phyloP scores from a whole-genome alignment of 371 early-diverging fungal genomes.

The Apophysomyces elegans region DNA sequence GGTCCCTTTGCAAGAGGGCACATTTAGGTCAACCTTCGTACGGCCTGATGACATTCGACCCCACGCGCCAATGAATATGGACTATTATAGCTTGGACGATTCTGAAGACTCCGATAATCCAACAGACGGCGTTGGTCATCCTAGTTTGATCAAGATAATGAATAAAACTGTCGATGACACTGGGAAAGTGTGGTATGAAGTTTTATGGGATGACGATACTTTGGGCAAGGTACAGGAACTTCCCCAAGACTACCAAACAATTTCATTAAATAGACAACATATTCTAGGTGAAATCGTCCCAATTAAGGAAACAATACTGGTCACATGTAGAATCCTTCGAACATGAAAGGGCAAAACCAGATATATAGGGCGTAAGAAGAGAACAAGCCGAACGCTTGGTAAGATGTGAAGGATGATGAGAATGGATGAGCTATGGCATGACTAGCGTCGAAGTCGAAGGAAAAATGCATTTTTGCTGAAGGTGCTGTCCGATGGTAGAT shows the following conservation, averaged over 20 bases:
- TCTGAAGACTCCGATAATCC: neutral
- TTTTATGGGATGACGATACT: neutral
- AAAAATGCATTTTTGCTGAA: constrained; percentile 91
- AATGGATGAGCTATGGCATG: neutral
- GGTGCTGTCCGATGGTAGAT: constrained; percentile 76
- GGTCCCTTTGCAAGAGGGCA: neutral
- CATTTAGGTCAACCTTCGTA: neutral
- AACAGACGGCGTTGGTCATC: neutral
- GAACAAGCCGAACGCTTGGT: neutral
- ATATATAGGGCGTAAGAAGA: neutral
- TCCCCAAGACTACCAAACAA: neutral
- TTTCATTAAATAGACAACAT: neutral
- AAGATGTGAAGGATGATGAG: too few relatives aligned
- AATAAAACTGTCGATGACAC: neutral
- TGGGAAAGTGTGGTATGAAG: constrained; percentile 1
- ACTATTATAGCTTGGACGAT: neutral
- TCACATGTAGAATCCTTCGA: neutral
- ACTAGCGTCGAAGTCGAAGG: constrained; percentile 74
- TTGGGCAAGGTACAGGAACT: neutral
- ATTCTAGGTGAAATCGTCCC: neutral
- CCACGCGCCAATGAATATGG: neutral
- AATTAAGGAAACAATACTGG: neutral
- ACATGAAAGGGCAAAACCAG: constrained; percentile 1
- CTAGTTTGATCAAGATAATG: neutral
- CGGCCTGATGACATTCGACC: constrained; percentile 1